Conservation (phyloP, 2,329 filamentous ascomycete species). For the Magnaporthiopsis poae region DNA sequence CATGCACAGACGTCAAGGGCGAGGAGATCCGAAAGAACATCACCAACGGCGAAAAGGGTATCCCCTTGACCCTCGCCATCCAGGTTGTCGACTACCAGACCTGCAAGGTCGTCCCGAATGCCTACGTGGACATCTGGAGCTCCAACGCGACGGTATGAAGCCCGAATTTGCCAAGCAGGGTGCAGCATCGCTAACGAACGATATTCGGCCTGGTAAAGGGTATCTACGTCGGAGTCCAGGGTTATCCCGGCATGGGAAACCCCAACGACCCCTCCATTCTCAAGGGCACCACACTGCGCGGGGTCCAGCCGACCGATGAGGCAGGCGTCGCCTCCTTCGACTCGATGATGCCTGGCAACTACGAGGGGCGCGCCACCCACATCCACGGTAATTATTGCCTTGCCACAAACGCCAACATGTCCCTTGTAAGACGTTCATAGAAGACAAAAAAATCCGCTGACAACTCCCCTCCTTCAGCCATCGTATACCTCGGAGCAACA, state of each 20-base stretch:
- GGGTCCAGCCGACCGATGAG: slow-evolving; percentile 28
- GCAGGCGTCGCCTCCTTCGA: slow-evolving; percentile 32
- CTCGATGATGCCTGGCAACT: slow-evolving; percentile 34
- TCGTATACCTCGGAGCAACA: slow-evolving; percentile 23
- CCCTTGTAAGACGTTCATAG: background rate
- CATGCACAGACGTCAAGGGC: slow-evolving; percentile 31
- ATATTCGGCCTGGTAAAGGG: background rate
- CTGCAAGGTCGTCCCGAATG: slow-evolving; percentile 38
- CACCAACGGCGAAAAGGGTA: slow-evolving; percentile 35
- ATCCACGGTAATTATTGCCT: slow-evolving; percentile 21
- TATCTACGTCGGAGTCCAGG: slow-evolving; percentile 9
- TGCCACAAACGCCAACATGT: too few species aligned
- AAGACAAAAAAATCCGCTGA: background rate
- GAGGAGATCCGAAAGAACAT: slow-evolving; percentile 39
- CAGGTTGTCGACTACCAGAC: slow-evolving; percentile 44
- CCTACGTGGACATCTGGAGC: slow-evolving; percentile 42
- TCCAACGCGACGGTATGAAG: slow-evolving; percentile 15
- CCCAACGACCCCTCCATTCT: slow-evolving; percentile 27
- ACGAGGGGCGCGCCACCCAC: slow-evolving; percentile 30
- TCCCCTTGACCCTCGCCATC: slow-evolving; percentile 39
- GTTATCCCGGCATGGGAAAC: slow-evolving; percentile 14
- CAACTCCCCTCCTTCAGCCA: slow-evolving; percentile 13
- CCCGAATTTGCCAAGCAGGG: background rate
- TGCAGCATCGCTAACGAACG: slow-evolving; percentile 20
- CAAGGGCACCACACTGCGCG: slow-evolving; percentile 22